Base-by-base conservation (phyloP, 768 basidiomycete genomes). In the Tricholoma bakamatsutake region DNA sequence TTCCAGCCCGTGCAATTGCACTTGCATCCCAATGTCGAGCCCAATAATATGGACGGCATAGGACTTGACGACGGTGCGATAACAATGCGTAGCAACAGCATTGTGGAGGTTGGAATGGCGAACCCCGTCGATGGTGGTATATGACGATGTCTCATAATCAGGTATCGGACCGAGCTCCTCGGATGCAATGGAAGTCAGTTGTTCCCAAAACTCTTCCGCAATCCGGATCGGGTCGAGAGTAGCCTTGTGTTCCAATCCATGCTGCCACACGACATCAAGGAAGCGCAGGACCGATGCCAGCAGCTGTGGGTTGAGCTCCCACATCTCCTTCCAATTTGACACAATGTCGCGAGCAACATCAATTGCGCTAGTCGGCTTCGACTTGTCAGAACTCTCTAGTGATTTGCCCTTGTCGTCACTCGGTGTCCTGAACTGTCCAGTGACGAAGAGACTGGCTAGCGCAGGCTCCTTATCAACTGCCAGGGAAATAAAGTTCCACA, bases 391-490 rank as follows among this genome's bases (percentile, higher is more conserved):
- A 1, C 48, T 52, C 3, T 61, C 67, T 30, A 65, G 64, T 37
- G 62, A 68, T 6, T 66, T 61, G 27, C 65, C 69, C 62, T 77
- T 80, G 53, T 69, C 54, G 35, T 72, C 69, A 35, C 57, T 64
- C 2, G 82, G 79, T 3, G 77, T 70, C 49, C 78, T 79, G 60
- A 90, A 87, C 40, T 82, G 79, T 3, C 92, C 93, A 0, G 83
- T 79, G 31, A 94, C 85, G 56, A 94, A 85, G 27, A 97, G 74
- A 53, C 83, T 78, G 2, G 88, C 85, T 4, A 96, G 75, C 0
- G 94, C 92, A 0, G 95, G 93, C 65, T 94, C 93, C 58, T 86
- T 87, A 62, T 90, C 85, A 12, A 95, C 83, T 1, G 90, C 86
- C 15, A 90, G 76, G 0, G 88, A 73, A 37, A 96, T 84, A 59